Conservation (phyloP, 129 eudicot species). For the Flaveria sonorensis region DNA sequence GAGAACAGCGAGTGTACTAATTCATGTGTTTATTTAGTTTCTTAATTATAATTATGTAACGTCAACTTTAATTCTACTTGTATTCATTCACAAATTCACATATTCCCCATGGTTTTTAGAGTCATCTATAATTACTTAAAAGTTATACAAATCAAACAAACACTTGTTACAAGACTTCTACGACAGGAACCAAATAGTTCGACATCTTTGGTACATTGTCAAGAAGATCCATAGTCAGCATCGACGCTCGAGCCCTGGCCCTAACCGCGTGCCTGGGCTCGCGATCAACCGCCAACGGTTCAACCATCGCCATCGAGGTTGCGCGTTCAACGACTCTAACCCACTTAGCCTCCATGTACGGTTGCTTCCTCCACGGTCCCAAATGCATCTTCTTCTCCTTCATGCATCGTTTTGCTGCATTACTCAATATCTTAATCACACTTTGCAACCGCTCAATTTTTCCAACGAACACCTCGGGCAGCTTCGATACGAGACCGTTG, state of each 20-base stretch:
- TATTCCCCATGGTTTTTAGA: background rate
- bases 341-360: conserved; percentile 93
- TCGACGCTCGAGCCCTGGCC: conserved; percentile 51
- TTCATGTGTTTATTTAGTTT: too few relatives aligned
- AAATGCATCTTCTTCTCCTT: conserved; percentile 89
- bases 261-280: conserved; percentile 31
- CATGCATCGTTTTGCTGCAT: conserved; percentile 82
- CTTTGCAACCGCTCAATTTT: conserved; percentile 61
- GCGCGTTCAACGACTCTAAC: conserved; percentile 53
- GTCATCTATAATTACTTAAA: background rate
- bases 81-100: background rate
- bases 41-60: too few relatives aligned
- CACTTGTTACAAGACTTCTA: conserved; percentile 29
- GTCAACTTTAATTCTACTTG: too few relatives aligned
- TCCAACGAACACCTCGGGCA: conserved; percentile 75
- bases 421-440: conserved; percentile 56
- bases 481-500: conserved; percentile 46
- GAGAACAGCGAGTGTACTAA: too few relatives aligned
- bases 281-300: conserved; percentile 24
- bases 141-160: background rate
- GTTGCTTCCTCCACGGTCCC: conserved; percentile 87
- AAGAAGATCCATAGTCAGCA: conserved; percentile 69
- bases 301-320: conserved; percentile 14
- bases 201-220: conserved; percentile 45
- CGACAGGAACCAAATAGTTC: conserved; percentile 35